Evolutionary conservation across 345 rosid species (phyloP).

Genomic region (Aurinia saxatilis): DNA sequence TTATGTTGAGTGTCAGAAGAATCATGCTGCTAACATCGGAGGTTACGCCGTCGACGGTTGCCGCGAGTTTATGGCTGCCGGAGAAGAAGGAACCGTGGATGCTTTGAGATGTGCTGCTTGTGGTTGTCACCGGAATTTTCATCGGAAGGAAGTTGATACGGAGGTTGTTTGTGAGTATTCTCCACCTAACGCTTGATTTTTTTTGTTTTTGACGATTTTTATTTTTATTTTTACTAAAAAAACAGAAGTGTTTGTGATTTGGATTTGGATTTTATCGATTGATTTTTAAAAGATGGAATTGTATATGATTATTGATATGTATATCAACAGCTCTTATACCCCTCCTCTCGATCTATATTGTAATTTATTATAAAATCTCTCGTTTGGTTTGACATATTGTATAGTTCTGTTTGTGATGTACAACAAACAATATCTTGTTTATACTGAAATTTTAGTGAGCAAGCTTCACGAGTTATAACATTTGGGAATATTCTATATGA

Average conservation of each 20-base stretch:
- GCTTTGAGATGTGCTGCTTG: conserved; percentile 68
- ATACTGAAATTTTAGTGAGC: not conserved
- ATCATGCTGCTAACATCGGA: conserved; percentile 70
- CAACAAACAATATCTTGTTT: not conserved
- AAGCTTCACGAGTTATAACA: not conserved
- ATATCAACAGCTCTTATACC: conserved; percentile 17
- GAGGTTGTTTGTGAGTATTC: conserved; percentile 63
- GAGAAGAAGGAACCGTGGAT: conserved; percentile 35
- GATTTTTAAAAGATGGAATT: conserved; percentile 12
- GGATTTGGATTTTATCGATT: conserved; percentile 11
- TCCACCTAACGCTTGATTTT: conserved; percentile 41
- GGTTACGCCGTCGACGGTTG: conserved; percentile 80
- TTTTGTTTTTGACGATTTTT: too few relatives aligned
- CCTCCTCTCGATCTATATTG: not conserved
- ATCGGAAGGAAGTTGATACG: conserved; percentile 50
- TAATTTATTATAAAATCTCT: not conserved
- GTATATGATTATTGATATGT: conserved; percentile 27
- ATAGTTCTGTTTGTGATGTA: conserved; percentile 17
- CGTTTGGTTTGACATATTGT: conserved; percentile 21
- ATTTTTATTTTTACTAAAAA: too few relatives aligned
- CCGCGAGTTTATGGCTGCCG: conserved; percentile 69
- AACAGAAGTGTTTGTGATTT: too few relatives aligned
- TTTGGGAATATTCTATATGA: not conserved
- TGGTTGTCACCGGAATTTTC: conserved; percentile 73
- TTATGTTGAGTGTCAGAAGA: conserved; percentile 70